Evolutionary conservation across 495 filamentous ascomycete genomes (phyloP), one percentile per base, ranked within the genome.

Genomic region (Neohortaea acidophila): DNA sequence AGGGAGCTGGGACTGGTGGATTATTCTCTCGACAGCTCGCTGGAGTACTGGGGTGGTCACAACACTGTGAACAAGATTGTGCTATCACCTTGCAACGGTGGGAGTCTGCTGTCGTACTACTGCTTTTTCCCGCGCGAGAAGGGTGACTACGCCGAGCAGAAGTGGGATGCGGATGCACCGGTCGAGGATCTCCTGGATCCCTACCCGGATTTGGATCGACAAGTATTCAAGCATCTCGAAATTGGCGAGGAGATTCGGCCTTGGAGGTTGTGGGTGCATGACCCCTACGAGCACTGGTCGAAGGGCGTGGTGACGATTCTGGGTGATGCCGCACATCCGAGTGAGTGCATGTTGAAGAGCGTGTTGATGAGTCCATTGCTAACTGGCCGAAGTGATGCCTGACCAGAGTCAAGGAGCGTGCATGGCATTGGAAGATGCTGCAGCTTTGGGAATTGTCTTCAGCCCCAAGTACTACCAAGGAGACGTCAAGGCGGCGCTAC

Each of bases 361-460:
- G n/a, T n/a, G n/a, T n/a, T n/a, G n/a, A n/a, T n/a, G n/a, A n/a
- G n/a, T n/a, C n/a, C n/a, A n/a, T n/a, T n/a, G n/a, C n/a, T n/a
- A n/a, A n/a, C n/a, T n/a, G n/a, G n/a, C n/a, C n/a, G n/a, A n/a
- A n/a, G 62, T 66, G 69, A 54, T 38, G 28, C 33, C 27, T 40
- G 38, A 55, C 38, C 55, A 56, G 35, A 51, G 51, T 9, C 55
- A 58, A 47, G 53, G 53, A 10, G 55, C 43, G 13, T 54, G 39
- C 15, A 34, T 46, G 23, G 55, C 55, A 12, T 56, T 58, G 13
- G 73, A 80, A 49, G 73, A 78, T 43, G 71, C 68, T 4, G 67
- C 68, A 0, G 59, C 67, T 8, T 55, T 78, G 0, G 65, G 61
- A 7, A 58, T 64, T 10, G 49, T 77, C 0, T 72, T 69, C 48